Percentiles rank a stretch among this genome's conserved stretches.
Conservation (phyloP, 2,329 filamentous ascomycete species). For the Botrytis squamosa region DNA sequence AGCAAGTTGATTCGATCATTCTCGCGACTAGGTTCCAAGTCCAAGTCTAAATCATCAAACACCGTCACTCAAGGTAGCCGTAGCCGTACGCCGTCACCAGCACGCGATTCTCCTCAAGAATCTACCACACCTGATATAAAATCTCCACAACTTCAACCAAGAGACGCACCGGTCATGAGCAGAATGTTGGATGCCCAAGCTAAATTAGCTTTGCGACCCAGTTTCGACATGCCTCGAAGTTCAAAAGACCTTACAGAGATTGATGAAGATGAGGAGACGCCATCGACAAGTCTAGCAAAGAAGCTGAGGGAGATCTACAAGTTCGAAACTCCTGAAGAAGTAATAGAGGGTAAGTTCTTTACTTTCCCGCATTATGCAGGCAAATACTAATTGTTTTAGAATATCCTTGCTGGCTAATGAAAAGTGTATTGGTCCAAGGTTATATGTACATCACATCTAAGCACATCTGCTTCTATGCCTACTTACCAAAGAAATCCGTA, state of each 20-base stretch:
- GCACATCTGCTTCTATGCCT: conserved; percentile 96
- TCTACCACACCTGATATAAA: conserved; percentile 35
- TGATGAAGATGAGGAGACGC: conserved; percentile 39
- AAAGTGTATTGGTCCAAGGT: conserved; percentile 87
- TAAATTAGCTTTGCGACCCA: conserved; percentile 59
- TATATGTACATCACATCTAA: conserved; percentile 93
- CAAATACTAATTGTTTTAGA: conserved; percentile 50
- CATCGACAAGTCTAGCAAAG: conserved; percentile 61
- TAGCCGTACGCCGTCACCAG: conserved; percentile 23
- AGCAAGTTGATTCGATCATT: conserved; percentile 66
- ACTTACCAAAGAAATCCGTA: conserved; percentile 89
- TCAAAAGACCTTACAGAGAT: conserved; percentile 27
- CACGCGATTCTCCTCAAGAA: conserved; percentile 38
- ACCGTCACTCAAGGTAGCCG: conserved; percentile 30
- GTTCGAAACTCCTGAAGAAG: conserved; percentile 77
- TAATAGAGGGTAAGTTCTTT: conserved; percentile 64
- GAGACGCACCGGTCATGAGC: conserved; percentile 70
- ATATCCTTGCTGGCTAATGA: conserved; percentile 89
- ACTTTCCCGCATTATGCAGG: no score
- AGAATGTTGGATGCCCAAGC: conserved; percentile 73
- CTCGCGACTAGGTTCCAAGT: conserved; percentile 50
- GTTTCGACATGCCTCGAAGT: conserved; percentile 50
- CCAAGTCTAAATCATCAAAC: conserved; percentile 42
- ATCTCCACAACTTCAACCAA: conserved; percentile 41
- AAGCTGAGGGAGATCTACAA: conserved; percentile 81